Evolutionary conservation across 768 basidiomycete genomes (phyloP).

Genomic region (Sarcodon sp.): DNA sequence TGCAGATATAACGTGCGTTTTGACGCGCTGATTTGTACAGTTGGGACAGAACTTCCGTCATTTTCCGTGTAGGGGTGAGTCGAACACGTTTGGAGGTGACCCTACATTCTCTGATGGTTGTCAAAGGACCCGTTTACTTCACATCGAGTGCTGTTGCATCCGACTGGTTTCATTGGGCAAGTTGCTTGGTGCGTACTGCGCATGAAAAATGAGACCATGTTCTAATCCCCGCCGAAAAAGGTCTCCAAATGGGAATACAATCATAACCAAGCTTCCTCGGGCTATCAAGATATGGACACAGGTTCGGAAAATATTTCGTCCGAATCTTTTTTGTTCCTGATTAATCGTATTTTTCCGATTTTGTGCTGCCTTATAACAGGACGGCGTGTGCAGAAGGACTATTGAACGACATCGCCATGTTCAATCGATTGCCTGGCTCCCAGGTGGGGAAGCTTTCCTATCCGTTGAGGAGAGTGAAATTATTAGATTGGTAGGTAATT

Average conservation of each 20-base stretch:
- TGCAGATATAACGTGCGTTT: neutral
- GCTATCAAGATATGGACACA: slow-evolving; percentile 66
- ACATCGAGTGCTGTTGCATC: slow-evolving; percentile 53
- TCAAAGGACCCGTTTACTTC: slow-evolving; percentile 41
- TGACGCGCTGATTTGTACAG: slow-evolving; percentile 16
- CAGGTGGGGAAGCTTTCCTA: slow-evolving; percentile 54
- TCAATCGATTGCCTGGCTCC: slow-evolving; percentile 59
- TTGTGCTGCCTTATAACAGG: slow-evolving; percentile 20
- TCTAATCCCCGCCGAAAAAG: slow-evolving; percentile 16
- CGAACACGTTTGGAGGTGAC: neutral
- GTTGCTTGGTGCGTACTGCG: slow-evolving; percentile 46
- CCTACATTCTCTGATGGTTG: neutral
- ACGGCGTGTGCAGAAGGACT: slow-evolving; percentile 55
- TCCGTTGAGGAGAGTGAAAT: slow-evolving; percentile 57
- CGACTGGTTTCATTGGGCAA: slow-evolving; percentile 63
- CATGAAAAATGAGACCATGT: neutral
- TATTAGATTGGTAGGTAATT: slow-evolving; percentile 37
- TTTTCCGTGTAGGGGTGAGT: slow-evolving; percentile 52
- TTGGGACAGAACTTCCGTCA: slow-evolving; percentile 60
- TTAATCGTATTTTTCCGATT: neutral
- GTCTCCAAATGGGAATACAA: slow-evolving; percentile 49
- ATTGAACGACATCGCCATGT: slow-evolving; percentile 44
- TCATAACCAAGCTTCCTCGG: slow-evolving; percentile 52
- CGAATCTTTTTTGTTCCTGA: neutral
- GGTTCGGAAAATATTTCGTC: slow-evolving; percentile 22